Base-by-base conservation (phyloP, 2,329 filamentous ascomycete species). In the Beauveria brongniartii region DNA sequence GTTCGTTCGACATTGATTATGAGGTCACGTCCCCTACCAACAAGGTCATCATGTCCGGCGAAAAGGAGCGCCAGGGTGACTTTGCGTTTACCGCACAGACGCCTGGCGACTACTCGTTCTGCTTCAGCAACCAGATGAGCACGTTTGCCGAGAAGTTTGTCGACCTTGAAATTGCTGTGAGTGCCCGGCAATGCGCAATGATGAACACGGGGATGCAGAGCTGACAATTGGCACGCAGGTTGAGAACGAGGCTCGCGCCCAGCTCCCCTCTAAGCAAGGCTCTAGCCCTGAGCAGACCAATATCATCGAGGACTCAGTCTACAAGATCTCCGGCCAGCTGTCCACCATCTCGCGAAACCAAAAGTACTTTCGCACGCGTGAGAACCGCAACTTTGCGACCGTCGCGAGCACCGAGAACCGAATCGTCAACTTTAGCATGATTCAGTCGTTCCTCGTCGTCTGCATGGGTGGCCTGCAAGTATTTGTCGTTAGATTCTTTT, bases 311-410 rank as follows among this genome's bases (percentile, higher is more conserved):
- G 93, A 99, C 78, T 93, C 91, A 46, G 89, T 97, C 69, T 91
- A 94, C 80, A 97, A 96, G 80, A 83, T 99, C 63, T 96, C 92
- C 14, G 88, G 91, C 65, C 91, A 96, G 72, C 80, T 99, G 55
- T 96, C 92, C 16, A 97, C 92, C 64, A 94, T 99, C 72, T 92
- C 90, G 47, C 86, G 94, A 70, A 97, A 96, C 80, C 94, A 99
- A 72, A 99, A 99, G 75, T 99, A 99, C 81, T 99, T 99, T 86
- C 90, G 95, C 65, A 99, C 94, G 3, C 87, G 94, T 67, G 94
- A 99, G 82, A 99, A 99, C 82, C 85, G 94, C 64, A 99, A 99
- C 78, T 97, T 99, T 78, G 95, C 91, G 78, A 99, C 94, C 10
- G 94, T 99, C 69, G 84, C 91, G 74, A 97, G 92, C 78, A 99